Evolutionary conservation across 2,329 filamentous ascomycete species (phyloP).

Genomic region (Dothiorella sarmentorum): DNA sequence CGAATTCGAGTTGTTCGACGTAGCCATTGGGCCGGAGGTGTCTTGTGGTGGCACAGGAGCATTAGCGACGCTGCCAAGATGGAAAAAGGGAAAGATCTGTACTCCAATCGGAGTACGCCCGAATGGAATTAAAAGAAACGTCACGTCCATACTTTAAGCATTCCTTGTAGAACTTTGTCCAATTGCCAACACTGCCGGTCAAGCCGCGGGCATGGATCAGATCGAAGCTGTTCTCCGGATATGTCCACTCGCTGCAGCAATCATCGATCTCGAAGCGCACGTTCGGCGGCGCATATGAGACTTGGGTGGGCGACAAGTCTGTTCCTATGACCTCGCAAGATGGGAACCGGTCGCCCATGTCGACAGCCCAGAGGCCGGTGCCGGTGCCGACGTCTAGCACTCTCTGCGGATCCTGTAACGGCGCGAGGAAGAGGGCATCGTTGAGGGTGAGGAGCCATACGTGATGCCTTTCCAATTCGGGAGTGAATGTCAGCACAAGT

Average conservation of each 20-base stretch:
- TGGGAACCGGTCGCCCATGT: slow-evolving; percentile 39
- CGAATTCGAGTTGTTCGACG: slow-evolving; percentile 43
- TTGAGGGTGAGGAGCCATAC: slow-evolving; percentile 35
- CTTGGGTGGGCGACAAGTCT: slow-evolving; percentile 36
- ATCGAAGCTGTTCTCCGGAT: slow-evolving; percentile 36
- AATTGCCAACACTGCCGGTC: slow-evolving; percentile 40
- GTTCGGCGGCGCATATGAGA: slow-evolving; percentile 37
- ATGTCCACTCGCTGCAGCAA: slow-evolving; percentile 40
- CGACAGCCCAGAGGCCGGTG: slow-evolving; percentile 36
- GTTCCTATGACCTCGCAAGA: slow-evolving; percentile 34
- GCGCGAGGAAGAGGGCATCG: slow-evolving; percentile 35
- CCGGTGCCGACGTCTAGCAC: slow-evolving; percentile 37
- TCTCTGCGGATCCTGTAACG: slow-evolving; percentile 27
- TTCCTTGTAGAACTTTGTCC: slow-evolving; percentile 39
- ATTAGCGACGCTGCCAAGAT: not conserved
- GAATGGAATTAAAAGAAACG: not conserved
- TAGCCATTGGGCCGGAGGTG: slow-evolving; percentile 39
- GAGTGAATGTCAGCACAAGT: slow-evolving; percentile 2
- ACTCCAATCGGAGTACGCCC: not conserved
- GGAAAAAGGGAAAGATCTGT: not conserved
- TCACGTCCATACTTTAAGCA: slow-evolving; percentile 18
- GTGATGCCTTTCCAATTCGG: slow-evolving; percentile 25
- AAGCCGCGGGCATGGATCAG: slow-evolving; percentile 41
- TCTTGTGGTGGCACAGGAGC: slow-evolving; percentile 8
- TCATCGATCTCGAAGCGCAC: slow-evolving; percentile 47